phyloP scores from a whole-genome alignment of 306 rosid genomes.

The Vigna trinervia region DNA sequence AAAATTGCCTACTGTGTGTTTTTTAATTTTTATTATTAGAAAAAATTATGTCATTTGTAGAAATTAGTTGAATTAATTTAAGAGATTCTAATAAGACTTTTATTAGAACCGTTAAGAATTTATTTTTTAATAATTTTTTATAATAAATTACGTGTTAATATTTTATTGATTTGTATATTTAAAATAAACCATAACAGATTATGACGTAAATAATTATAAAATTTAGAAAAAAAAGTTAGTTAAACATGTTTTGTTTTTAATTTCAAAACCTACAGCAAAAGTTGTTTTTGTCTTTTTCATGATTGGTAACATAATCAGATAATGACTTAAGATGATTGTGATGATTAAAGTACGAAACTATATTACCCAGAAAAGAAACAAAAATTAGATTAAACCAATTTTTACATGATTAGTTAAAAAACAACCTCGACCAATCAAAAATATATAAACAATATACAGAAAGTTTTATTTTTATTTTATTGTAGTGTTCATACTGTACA shows the following conservation, averaged over 20 bases:
- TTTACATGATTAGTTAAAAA: constrained; percentile 4
- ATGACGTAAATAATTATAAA: no score
- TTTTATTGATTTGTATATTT: no score
- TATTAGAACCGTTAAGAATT: no score
- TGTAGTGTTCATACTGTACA: no score
- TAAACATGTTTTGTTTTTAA: background rate
- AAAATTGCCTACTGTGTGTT: no score
- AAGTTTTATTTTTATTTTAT: background rate
- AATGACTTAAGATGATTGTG: constrained; percentile 24
- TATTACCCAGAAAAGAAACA: background rate
- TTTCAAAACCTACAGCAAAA: background rate
- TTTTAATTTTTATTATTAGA: no score
- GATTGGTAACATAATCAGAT: background rate
- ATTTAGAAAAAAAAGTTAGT: no score
- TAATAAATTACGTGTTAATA: no score
- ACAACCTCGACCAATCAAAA: background rate
- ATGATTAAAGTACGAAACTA: constrained; percentile 17
- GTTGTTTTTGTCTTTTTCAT: constrained; percentile 19
- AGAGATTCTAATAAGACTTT: no score
- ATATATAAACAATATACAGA: background rate
- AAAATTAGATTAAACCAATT: constrained; percentile 9
- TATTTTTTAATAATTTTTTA: no score
- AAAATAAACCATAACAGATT: no score
- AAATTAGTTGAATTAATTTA: background rate
- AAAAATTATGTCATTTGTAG: no score